These are phyloP conservation scores for Trichoderma afroharzianum DNA, from an alignment of 2,329 filamentous ascomycete genomes.

Conservation along the genomic window DNA sequence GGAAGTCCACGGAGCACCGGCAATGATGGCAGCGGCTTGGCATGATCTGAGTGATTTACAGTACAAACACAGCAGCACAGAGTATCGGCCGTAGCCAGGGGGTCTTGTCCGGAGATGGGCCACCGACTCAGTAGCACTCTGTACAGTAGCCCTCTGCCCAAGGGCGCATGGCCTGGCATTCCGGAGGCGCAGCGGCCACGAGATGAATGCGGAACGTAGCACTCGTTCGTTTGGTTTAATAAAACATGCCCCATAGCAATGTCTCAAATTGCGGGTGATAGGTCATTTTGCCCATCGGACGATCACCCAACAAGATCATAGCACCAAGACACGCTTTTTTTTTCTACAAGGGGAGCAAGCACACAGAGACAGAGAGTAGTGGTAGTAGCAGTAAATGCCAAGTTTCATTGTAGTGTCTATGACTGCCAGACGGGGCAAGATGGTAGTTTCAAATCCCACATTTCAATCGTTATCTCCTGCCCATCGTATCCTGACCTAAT, in stretches of 20 bases:
- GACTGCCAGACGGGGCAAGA: conserved; percentile 6
- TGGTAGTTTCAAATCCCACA: conserved; percentile 11
- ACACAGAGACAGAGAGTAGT: background rate
- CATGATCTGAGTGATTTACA: conserved; percentile 1
- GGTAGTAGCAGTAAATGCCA: background rate
- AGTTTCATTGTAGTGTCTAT: conserved; percentile 15
- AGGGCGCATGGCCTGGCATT: background rate
- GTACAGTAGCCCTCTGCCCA: background rate
- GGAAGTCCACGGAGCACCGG: background rate
- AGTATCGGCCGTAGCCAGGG: background rate
- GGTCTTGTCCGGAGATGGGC: background rate
- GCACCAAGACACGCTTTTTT: background rate
- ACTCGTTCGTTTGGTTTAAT: conserved; percentile 9
- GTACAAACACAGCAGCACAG: background rate
- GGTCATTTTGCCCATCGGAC: conserved; percentile 17
- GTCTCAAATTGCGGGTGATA: conserved; percentile 18
- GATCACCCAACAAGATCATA: conserved; percentile 15
- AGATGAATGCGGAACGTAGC: conserved; percentile 14
- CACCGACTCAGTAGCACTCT: background rate
- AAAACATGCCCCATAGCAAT: conserved; percentile 12
- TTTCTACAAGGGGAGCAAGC: background rate
- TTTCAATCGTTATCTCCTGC: conserved; percentile 17
- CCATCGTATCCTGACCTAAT: conserved; percentile 5
- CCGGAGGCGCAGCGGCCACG: conserved; percentile 11
- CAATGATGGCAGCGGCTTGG: background rate